Evolutionary conservation across 2,329 filamentous ascomycete species (phyloP), one percentile per base, ranked within the genome.

Genomic region (Conoideocrella luteorostrata): DNA sequence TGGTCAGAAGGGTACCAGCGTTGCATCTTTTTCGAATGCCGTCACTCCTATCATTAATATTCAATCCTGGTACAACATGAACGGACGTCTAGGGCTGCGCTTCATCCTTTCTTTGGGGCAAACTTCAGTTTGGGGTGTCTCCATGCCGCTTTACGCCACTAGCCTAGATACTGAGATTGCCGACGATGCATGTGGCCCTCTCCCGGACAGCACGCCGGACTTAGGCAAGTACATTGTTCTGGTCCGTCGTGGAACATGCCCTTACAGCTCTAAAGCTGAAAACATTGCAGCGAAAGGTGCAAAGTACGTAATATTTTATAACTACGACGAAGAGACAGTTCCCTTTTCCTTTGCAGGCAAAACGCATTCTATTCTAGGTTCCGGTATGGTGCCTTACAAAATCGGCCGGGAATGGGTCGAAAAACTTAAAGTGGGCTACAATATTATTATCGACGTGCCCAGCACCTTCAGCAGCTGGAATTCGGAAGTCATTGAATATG

Each of bases 291-390:
- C 37, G 5, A 68, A 68, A 35, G 80, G 80, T 7, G 80, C 77
- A 39, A 71, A 74, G 54, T 80, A 82, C 50, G 60, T 84, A 42
- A 61, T 84, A 51, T 65, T 80, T 53, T 84, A 82, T 60, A 82
- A 82, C 67, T 77, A 74, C 49, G 50, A 44, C 21, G 7, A 18
- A 6, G 11, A 35, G 6, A 10, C 75, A 72, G 3, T 22, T 12
- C 3, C 6, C 7, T 11, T 26, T 7, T 10, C 7, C 9, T 15
- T 12, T 15, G 23, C 6, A 7, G 32, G 52, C 6, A 64, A 60
- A 4, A 61, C 66, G 5, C 57, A 66, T 28, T 59, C 64, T 4
- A 48, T 56, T 0, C 24, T 39, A 1, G 63, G 64, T 1, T 54
- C 36, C 5, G 40, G 35, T 24, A 23, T 73, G 29, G 26, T 55